A percentile compares a stretch with the other conserved stretches of the same genome.
Conservation (phyloP, 495 filamentous ascomycete genomes). For the Staphylotrichum longicolle region DNA sequence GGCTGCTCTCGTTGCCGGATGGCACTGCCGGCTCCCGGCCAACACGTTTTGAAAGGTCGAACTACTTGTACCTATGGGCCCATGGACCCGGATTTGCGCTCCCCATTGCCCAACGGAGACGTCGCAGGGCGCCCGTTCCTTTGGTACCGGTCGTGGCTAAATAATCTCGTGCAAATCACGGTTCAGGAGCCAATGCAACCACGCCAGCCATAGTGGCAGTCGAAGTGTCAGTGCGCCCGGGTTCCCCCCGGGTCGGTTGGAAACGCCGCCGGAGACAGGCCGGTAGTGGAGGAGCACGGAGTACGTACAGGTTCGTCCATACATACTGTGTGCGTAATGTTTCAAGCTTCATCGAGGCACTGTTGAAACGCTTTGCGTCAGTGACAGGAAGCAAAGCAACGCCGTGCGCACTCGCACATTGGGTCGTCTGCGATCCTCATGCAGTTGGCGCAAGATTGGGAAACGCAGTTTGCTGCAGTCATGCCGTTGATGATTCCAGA, state of each 20-base stretch:
- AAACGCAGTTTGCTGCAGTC: not conserved
- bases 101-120: constrained; percentile 9
- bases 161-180: constrained; percentile 5
- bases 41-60: not conserved
- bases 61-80: not conserved
- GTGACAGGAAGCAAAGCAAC: not conserved
- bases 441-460: constrained; percentile 2
- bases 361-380: not conserved
- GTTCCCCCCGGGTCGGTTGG: constrained; percentile 2
- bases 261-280: not conserved
- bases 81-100: constrained; percentile 4
- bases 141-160: constrained; percentile 19
- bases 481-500: not conserved
- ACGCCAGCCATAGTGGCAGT: not conserved
- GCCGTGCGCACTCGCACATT: not conserved
- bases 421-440: not conserved
- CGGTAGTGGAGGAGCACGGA: too few species aligned
- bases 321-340: not conserved
- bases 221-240: not conserved
- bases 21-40: not conserved
- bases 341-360: not conserved
- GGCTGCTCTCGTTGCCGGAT: constrained; percentile 5
- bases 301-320: too few species aligned
- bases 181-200: constrained; percentile 2
- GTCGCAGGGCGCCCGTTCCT: not conserved